phyloP scores from a whole-genome alignment of 495 filamentous ascomycete genomes.

The Trichoderma orchidacearum region DNA sequence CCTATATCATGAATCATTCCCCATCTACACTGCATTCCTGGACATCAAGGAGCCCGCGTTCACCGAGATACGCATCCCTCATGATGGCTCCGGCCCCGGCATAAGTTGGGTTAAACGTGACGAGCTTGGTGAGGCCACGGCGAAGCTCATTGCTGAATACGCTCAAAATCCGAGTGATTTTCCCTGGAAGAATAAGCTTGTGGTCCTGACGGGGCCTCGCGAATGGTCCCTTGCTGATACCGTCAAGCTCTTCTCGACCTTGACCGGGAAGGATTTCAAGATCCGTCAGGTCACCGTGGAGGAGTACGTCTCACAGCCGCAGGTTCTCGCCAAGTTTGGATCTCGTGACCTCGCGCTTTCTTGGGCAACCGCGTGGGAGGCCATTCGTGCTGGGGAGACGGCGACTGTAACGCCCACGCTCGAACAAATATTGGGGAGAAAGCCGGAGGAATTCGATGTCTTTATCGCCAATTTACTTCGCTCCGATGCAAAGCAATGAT shows the following conservation, averaged over 20 bases:
- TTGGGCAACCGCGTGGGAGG: slow-evolving; percentile 29
- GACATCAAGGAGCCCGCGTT: slow-evolving; percentile 15
- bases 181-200: slow-evolving; percentile 17
- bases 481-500: background rate
- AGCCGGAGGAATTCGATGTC: slow-evolving; percentile 16
- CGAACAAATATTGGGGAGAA: slow-evolving; percentile 21
- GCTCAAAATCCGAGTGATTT: slow-evolving; percentile 8
- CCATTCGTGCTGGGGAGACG: slow-evolving; percentile 26
- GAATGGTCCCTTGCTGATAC: slow-evolving; percentile 26
- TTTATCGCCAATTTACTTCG: background rate
- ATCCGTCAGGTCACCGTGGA: slow-evolving; percentile 25
- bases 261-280: slow-evolving; percentile 14
- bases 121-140: slow-evolving; percentile 34
- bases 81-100: slow-evolving; percentile 29
- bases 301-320: slow-evolving; percentile 22
- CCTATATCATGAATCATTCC: slow-evolving; percentile 53
- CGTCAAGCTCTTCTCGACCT: slow-evolving; percentile 18
- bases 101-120: slow-evolving; percentile 40
- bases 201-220: slow-evolving; percentile 26
- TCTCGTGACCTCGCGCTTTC: slow-evolving; percentile 9
- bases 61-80: slow-evolving; percentile 34
- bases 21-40: slow-evolving; percentile 54
- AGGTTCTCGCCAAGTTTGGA: slow-evolving; percentile 11
- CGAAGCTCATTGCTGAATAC: slow-evolving; percentile 23
- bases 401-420: slow-evolving; percentile 19